Evolutionary conservation across 768 basidiomycete genomes (phyloP).

Genomic region (Pisolithus albus): DNA sequence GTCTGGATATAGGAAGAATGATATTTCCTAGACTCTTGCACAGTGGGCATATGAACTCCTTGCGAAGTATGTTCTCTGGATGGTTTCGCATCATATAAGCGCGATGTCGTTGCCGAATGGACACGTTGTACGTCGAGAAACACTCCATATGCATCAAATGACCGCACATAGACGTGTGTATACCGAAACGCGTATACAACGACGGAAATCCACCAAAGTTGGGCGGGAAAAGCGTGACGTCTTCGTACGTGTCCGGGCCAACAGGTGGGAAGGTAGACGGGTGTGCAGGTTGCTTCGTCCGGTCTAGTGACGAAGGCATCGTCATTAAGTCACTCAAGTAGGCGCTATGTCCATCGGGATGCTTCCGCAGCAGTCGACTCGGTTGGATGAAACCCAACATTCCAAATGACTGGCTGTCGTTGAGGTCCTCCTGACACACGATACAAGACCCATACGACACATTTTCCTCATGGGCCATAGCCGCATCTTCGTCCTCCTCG

Average conservation of each 20-base stretch:
- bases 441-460: constrained; percentile 88
- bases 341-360: constrained; percentile 54
- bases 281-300: constrained; percentile 21
- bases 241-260: constrained; percentile 18
- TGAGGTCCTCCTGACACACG: constrained; percentile 94
- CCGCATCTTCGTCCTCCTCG: constrained; percentile 46
- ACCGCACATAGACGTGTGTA: constrained; percentile 83
- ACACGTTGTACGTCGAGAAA: constrained; percentile 83
- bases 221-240: constrained; percentile 38
- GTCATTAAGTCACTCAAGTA: constrained; percentile 70
- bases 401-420: constrained; percentile 67
- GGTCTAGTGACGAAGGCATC: constrained; percentile 62
- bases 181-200: constrained; percentile 72
- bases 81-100: constrained; percentile 88
- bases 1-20: constrained; percentile 71
- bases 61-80: constrained; percentile 88
- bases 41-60: constrained; percentile 93
- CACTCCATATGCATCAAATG: constrained; percentile 98
- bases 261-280: constrained; percentile 32
- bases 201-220: constrained; percentile 72
- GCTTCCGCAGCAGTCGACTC: constrained; percentile 73
- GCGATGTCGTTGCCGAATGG: constrained; percentile 81
- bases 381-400: constrained; percentile 83
- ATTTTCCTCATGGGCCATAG: constrained; percentile 38
- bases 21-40: constrained; percentile 97